A percentile compares a stretch with the other conserved stretches of the same genome.
Evolutionary conservation across 225 moss, liverwort and hornwort genomes (phyloP).

Genomic region (Pleurozium schreberi): DNA sequence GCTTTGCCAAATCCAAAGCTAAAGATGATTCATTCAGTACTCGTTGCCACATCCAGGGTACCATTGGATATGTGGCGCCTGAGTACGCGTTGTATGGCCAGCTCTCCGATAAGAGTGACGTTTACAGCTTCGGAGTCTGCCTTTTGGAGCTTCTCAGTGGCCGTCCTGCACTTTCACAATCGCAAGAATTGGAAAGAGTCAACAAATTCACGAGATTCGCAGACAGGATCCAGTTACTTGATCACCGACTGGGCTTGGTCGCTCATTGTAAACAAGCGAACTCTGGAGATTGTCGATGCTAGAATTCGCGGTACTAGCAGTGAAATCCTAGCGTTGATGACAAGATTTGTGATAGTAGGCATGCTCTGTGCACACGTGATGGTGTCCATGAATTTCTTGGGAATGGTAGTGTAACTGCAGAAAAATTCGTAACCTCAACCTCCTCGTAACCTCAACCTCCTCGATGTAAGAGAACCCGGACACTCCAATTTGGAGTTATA

Average conservation of each 20-base stretch:
- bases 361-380: slow-evolving; percentile 29
- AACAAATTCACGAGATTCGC: neutral
- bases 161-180: neutral
- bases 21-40: neutral
- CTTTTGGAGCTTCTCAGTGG: slow-evolving; percentile 22
- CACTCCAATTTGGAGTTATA: neutral
- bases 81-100: slow-evolving; percentile 23
- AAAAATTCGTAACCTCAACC: neutral
- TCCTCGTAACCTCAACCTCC: neutral
- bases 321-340: neutral
- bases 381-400: too few species aligned
- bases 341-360: slow-evolving; percentile 22
- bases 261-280: neutral
- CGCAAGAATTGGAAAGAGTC: neutral
- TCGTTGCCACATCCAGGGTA: neutral
- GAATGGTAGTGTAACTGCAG: neutral
- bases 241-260: slow-evolving; percentile 24
- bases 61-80: slow-evolving; percentile 11
- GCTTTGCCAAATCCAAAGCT: slow-evolving; percentile 45
- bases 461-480: neutral
- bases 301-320: neutral
- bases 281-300: slow-evolving; percentile 3
- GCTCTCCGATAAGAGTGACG: slow-evolving; percentile 16
- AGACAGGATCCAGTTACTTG: neutral
- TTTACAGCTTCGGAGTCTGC: slow-evolving; percentile 27